Evolutionary conservation across 179 eudicot species (phyloP).

Genomic region (Spinacia oleracea): DNA sequence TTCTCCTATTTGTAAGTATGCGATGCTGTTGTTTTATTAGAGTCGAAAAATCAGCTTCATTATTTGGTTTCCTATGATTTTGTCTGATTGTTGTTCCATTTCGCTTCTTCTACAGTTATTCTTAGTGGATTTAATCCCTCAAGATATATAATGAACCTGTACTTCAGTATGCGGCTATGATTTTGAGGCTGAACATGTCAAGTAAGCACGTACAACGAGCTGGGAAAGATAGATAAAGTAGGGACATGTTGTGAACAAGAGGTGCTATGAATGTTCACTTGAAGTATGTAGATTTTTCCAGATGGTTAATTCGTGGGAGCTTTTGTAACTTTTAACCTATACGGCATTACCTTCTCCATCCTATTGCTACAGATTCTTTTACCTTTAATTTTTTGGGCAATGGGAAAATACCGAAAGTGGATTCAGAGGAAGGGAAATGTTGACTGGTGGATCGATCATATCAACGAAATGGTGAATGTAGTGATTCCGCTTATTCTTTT

Average conservation of each 20-base stretch:
- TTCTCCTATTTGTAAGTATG: conserved; percentile 82
- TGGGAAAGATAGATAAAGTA: conserved; percentile 4
- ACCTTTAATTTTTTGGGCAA: neutral
- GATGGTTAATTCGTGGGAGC: conserved; percentile 5
- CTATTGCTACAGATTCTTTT: neutral
- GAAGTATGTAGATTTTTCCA: conserved; percentile 16
- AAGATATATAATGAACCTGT: conserved; percentile 83
- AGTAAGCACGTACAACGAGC: conserved; percentile 24
- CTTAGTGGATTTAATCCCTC: conserved; percentile 94
- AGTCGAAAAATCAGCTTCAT: neutral
- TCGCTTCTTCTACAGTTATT: conserved; percentile 53
- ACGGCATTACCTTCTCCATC: neutral
- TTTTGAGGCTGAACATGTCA: conserved; percentile 20
- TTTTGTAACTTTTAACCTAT: conserved; percentile 24
- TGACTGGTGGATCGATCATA: conserved; percentile 18
- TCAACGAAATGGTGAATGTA: conserved; percentile 23
- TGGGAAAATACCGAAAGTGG: conserved; percentile 32
- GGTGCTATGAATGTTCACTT: conserved; percentile 7
- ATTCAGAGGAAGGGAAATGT: conserved; percentile 27
- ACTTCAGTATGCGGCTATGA: conserved; percentile 68
- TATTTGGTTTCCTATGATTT: neutral
- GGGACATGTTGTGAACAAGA: neutral
- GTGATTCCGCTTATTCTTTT: conserved; percentile 14
- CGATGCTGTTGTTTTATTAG: neutral
- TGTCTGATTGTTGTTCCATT: conserved; percentile 14